Base-by-base conservation (phyloP, 371 early-diverging fungal genomes). In the Rhizopus stolonifer region DNA sequence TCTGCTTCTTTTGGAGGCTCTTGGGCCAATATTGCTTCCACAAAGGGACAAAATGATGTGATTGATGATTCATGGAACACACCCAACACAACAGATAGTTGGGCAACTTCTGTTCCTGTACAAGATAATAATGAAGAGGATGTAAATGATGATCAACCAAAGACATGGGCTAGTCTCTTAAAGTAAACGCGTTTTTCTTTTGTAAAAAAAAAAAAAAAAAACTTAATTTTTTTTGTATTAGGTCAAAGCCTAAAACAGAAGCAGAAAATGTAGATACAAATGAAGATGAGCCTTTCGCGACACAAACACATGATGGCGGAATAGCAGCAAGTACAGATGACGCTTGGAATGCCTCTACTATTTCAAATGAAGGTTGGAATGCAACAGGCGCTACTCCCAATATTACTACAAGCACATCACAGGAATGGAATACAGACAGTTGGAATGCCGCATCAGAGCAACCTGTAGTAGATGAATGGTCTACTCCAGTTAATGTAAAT, bases 151-250 rank as follows among this genome's bases (percentile, higher is more conserved):
- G 60, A 65, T 48, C 55, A 70, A 58, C 56, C 82, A 58, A 80
- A 79, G 58, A 87, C 89, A 26, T 91, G 91, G 91, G 91, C 91
- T 52, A 87, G 87, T 60, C 74, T 88, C 48, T 79, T 88, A 49
- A 88, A 86, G 89, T 89, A 70, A 52, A 83, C 31, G 7, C 11
- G 14, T 36, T n/a, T 15, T 50, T 14, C 18, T 44, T 31, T 8
- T 36, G 21, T 21, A 6, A 39, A 19, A 34, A 40, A 21, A 29
- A 47, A 32, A 55, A 48, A 17, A 24, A 34, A 31, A 11, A n/a
- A 17, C 17, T 19, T 33, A 39, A 24, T 39, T 48, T 42, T 21
- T 40, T 45, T 45, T 60, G 1, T 46, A 14, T 32, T 7, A 61
- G 62, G 46, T 62, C 63, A 49, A 58, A 56, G 29, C 49, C 52